Percentiles rank a stretch among this genome's conserved stretches.
Evolutionary conservation across 225 moss, liverwort and hornwort species (phyloP).

Genomic region (Polytrichum commune): DNA sequence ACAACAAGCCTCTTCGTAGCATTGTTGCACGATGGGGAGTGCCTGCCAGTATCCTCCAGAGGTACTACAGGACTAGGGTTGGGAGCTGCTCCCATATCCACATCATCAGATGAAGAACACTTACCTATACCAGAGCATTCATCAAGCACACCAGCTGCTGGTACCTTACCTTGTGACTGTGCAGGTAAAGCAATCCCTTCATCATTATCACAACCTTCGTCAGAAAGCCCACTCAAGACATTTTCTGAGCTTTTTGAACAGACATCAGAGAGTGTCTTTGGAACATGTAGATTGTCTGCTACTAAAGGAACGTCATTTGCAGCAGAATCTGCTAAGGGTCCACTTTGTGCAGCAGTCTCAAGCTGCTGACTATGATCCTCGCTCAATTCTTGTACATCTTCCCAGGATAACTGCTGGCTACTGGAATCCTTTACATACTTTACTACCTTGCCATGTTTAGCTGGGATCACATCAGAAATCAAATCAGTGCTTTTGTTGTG

Average conservation of each 20-base stretch:
- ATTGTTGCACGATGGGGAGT: constrained; percentile 55
- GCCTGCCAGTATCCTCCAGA: constrained; percentile 47
- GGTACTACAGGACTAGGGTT: constrained; percentile 46
- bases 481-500: constrained; percentile 27
- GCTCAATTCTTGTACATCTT: constrained; percentile 30
- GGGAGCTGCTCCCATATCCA: constrained; percentile 60
- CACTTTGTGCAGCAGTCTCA: constrained; percentile 16
- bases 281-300: constrained; percentile 35
- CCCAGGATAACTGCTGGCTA: constrained; percentile 34
- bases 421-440: constrained; percentile 28
- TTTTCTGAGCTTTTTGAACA: constrained; percentile 90
- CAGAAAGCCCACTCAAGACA: constrained; percentile 61
- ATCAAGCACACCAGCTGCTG: constrained; percentile 54
- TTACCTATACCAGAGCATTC: constrained; percentile 90
- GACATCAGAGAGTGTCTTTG: constrained; percentile 50
- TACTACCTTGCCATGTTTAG: constrained; percentile 18
- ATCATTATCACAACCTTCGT: constrained; percentile 45
- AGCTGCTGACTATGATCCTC: constrained; percentile 15
- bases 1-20: constrained; percentile 42
- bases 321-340: constrained; percentile 37
- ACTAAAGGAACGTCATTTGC: constrained; percentile 37
- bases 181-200: constrained; percentile 41
- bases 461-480: constrained; percentile 20
- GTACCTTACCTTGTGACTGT: constrained; percentile 43
- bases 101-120: constrained; percentile 84